These are phyloP conservation scores for Epichloe sibirici DNA, from an alignment of 2,329 filamentous ascomycete species.

Conservation along the genomic window DNA sequence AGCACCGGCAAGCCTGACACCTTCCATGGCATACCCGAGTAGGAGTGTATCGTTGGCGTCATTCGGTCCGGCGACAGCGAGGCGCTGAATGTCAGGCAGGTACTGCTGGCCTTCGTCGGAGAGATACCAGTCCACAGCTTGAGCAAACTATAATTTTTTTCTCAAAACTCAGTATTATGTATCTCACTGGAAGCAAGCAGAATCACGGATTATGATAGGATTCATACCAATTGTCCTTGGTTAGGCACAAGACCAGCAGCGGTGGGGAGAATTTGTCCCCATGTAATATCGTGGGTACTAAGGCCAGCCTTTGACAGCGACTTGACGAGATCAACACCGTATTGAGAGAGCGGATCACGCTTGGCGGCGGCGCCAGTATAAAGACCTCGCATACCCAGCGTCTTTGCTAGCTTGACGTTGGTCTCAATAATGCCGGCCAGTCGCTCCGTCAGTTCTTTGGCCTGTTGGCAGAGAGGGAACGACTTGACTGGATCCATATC, in stretches of 20 bases:
- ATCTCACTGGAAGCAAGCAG: background rate
- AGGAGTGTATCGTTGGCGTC: constrained; percentile 51
- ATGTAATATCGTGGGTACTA: constrained; percentile 53
- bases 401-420: constrained; percentile 48
- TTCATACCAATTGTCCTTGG: constrained; percentile 51
- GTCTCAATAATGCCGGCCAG: constrained; percentile 50
- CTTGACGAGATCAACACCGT: constrained; percentile 54
- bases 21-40: constrained; percentile 60
- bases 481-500: constrained; percentile 54
- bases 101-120: constrained; percentile 41
- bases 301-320: constrained; percentile 51
- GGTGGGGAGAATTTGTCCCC: constrained; percentile 57
- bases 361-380: constrained; percentile 38
- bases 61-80: constrained; percentile 41
- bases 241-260: constrained; percentile 56
- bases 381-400: constrained; percentile 26
- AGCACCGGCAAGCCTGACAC: constrained; percentile 53
- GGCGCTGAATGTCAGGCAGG: constrained; percentile 45
- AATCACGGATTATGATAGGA: too few species aligned
- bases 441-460: constrained; percentile 42
- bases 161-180: background rate
- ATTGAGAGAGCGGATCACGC: constrained; percentile 44
- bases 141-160: constrained; percentile 43
- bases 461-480: constrained; percentile 49
- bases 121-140: constrained; percentile 63